These are phyloP conservation scores for Taiozyma onychis DNA, from an alignment of 1,139 yeast genomes.

Conservation along the genomic window DNA sequence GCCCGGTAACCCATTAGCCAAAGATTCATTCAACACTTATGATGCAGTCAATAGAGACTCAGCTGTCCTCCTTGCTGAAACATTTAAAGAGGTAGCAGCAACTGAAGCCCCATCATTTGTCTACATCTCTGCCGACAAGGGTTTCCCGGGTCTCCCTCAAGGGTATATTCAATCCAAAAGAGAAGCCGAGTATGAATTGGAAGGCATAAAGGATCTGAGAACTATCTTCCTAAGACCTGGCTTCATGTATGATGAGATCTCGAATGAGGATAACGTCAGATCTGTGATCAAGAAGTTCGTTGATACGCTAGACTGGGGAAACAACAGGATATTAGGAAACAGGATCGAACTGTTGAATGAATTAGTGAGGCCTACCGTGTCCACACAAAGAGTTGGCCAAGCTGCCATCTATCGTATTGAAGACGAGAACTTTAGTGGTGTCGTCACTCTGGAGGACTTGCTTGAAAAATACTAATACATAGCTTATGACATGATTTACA, in stretches of 20 bases:
- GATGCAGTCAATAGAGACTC: conserved; percentile 65
- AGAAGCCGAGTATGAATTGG: conserved; percentile 62
- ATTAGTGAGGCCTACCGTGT: conserved; percentile 55
- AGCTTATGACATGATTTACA: background rate
- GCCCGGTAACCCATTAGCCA: conserved; percentile 49
- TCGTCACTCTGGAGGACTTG: conserved; percentile 53
- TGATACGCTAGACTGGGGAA: conserved; percentile 38
- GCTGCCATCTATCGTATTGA: conserved; percentile 51
- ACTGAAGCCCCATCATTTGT: conserved; percentile 45
- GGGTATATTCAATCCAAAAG: conserved; percentile 74
- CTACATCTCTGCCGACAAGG: conserved; percentile 75
- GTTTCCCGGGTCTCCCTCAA: conserved; percentile 59
- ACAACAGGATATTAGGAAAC: conserved; percentile 31
- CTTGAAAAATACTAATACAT: conserved; percentile 8
- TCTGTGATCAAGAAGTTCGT: conserved; percentile 28
- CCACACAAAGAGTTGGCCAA: conserved; percentile 65
- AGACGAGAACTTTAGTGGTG: conserved; percentile 47
- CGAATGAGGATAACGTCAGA: conserved; percentile 29
- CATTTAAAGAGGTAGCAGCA: conserved; percentile 33
- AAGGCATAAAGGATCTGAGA: conserved; percentile 37
- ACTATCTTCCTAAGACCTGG: conserved; percentile 74
- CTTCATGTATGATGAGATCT: conserved; percentile 62
- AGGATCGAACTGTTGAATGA: conserved; percentile 34
- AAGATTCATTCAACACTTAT: conserved; percentile 41
- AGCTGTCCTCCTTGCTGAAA: conserved; percentile 59